A percentile compares a stretch with the other conserved stretches of the same genome.
Conservation (phyloP, 2,329 filamentous ascomycete species). For the Arthrobotrys sinensis region DNA sequence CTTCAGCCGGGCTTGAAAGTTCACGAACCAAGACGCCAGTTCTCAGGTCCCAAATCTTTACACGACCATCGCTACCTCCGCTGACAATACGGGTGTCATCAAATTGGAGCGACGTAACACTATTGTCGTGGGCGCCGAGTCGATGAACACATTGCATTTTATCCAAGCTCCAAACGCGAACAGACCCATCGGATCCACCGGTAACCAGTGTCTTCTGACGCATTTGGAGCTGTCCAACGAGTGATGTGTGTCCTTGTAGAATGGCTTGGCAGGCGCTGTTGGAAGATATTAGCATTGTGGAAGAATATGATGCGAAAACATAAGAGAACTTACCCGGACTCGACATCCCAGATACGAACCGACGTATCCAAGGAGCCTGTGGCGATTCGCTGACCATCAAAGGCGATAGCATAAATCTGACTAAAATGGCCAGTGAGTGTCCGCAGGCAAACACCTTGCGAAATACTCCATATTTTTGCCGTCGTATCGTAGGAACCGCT, state of each 20-base stretch:
- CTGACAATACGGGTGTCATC: slow-evolving; percentile 96
- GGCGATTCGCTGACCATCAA: slow-evolving; percentile 92
- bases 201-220: slow-evolving; percentile 94
- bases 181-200: slow-evolving; percentile 94
- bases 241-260: slow-evolving; percentile 94
- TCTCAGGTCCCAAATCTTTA: slow-evolving; percentile 98
- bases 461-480: slow-evolving; percentile 97
- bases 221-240: slow-evolving; percentile 97
- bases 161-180: slow-evolving; percentile 94
- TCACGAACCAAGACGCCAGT: slow-evolving; percentile 92
- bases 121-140: slow-evolving; percentile 96
- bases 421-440: slow-evolving; percentile 96
- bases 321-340: slow-evolving; percentile 78
- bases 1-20: slow-evolving; percentile 90
- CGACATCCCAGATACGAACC: slow-evolving; percentile 95
- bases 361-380: slow-evolving; percentile 97
- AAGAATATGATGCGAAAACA: background rate
- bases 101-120: slow-evolving; percentile 96
- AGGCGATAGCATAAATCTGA: slow-evolving; percentile 98
- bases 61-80: slow-evolving; percentile 94
- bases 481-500: slow-evolving; percentile 98
- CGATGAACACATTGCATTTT: slow-evolving; percentile 93
- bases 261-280: slow-evolving; percentile 84
- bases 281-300: background rate
- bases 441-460: slow-evolving; percentile 90